Base-by-base conservation (phyloP, 441 rosid genomes). In the Hura crepitans region DNA sequence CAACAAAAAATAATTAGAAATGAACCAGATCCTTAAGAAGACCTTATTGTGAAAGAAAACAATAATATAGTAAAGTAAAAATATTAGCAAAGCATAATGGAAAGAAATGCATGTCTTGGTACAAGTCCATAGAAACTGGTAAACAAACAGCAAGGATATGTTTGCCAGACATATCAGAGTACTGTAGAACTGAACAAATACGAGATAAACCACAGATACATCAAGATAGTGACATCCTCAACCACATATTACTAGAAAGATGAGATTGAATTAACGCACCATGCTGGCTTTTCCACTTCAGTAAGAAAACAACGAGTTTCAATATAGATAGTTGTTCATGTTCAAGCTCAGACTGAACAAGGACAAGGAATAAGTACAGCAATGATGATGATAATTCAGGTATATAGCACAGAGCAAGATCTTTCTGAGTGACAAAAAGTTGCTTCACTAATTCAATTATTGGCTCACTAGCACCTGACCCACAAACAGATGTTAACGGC, bases 271-370 rank as follows among this genome's bases (percentile, higher is more conserved):
- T 66, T 10, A 62, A 64, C 82, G 43, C 83, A 91, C 98, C 97
- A 33, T 74, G 80, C 81, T 83, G 84, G 68, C 68, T 49, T 79
- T 91, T 91, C 98, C 98, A 94, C 73, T 75, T 81, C 55, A 91
- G 73, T 65, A 94, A 80, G 74, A 86, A 83, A 72, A 81, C 78
- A 72, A 91, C 77, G 68, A 94, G 79, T 61, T 85, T 90, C 77
- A 94, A 62, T 72, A 88, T 59, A 73, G 90, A 82, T 66, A 94
- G 82, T 69, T 89, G 93, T 64, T 94, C 96, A 8, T 91, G 96
- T 76, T 94, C 98, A 51, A 91, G 87, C 70, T 77, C 96, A 27
- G 91, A 87, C 55, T 85, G 84, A 68, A 80, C 66, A 68, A 94
- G 90, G 72, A 85, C 65, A 75, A 73, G 50, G 80, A 85, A 78